Evolutionary conservation across 371 early-diverging fungal species (phyloP), one percentile per base, ranked within the genome.

Genomic region (Fennellomyces sp.): DNA sequence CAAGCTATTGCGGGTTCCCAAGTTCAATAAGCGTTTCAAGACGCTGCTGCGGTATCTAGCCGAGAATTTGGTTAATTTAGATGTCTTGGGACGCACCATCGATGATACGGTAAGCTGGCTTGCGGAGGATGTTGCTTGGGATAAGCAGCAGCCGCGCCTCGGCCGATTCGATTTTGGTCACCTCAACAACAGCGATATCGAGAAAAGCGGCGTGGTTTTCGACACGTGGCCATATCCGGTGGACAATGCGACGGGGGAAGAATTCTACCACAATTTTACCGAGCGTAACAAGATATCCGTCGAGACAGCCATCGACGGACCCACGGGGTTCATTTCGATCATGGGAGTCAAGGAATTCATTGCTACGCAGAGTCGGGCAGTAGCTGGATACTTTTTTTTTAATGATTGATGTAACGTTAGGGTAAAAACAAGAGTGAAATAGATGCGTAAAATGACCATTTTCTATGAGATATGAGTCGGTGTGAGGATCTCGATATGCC

Each of bases 121-220:
- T 21, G 4, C 36, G 49, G 66, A 72, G 27, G 76, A 72, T 51
- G 73, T 76, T 39, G 65, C 29, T 6, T 76, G 76, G 76, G 73
- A 76, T 17, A 30, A 56, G 6, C 45, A 39, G 15, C n/a, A 65
- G 5, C 68, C 69, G 21, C 62, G 68, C n/a, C 55, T 65, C 11
- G 48, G 30, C 63, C 21, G 47, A 3, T 31, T 31, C 31, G 48
- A 27, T 28, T 29, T 31, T 27, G 19, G 21, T 25, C 17, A 19
- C 21, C 12, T 6, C 6, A 25, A n/a, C 5, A 41, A 19, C 33
- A 30, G 19, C 7, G 36, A 33, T 23, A 17, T 21, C 23, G 31
- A 29, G 15, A 17, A 52, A 26, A 27, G 52, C 27, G 19, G 19
- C 29, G n/a, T n/a, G n/a, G n/a, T n/a, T n/a, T n/a, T n/a, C n/a